phyloP scores from a whole-genome alignment of 495 filamentous ascomycete genomes.

The Amniculicola lignicola region DNA sequence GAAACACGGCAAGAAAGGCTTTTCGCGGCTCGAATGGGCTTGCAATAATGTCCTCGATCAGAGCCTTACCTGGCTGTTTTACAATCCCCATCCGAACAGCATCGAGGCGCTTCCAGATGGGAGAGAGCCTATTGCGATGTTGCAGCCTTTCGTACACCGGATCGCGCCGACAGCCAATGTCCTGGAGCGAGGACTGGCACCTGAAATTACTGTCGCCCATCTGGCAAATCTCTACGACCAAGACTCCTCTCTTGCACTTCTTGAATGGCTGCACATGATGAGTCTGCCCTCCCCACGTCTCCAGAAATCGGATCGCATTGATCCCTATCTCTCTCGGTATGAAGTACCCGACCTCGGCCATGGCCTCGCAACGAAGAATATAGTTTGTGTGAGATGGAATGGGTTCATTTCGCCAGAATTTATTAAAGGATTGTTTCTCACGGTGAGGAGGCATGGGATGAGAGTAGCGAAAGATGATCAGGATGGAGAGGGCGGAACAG shows the following conservation, averaged over 20 bases:
- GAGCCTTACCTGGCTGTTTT: conserved; percentile 78
- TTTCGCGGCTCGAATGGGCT: conserved; percentile 79
- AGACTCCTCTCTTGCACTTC: conserved; percentile 42
- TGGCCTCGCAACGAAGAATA: conserved; percentile 2
- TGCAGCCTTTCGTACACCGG: conserved; percentile 15
- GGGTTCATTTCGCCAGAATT: conserved; percentile 39
- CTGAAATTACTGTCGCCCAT: conserved; percentile 1
- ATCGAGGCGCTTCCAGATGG: conserved; percentile 7
- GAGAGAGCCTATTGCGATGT: conserved; percentile 20
- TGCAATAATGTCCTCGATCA: conserved; percentile 75
- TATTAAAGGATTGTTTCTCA: conserved; percentile 33
- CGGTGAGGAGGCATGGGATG: conserved; percentile 24
- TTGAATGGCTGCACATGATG: conserved; percentile 83
- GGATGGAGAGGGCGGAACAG: conserved; percentile 21
- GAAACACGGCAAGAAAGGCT: conserved; percentile 87
- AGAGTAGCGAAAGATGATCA: conserved; percentile 11
- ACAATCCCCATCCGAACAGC: conserved; percentile 50
- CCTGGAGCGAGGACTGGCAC: background rate
- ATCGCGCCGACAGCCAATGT: conserved; percentile 2
- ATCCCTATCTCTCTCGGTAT: conserved; percentile 82
- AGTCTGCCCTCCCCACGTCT: conserved; percentile 72
- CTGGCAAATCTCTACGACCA: conserved; percentile 17
- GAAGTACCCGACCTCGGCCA: conserved; percentile 50
- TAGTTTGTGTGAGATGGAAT: conserved; percentile 38
- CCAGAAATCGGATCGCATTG: conserved; percentile 61